These are phyloP conservation scores for Erysimum cheiranthoides DNA, from an alignment of 345 rosid genomes.

Conservation along the genomic window DNA sequence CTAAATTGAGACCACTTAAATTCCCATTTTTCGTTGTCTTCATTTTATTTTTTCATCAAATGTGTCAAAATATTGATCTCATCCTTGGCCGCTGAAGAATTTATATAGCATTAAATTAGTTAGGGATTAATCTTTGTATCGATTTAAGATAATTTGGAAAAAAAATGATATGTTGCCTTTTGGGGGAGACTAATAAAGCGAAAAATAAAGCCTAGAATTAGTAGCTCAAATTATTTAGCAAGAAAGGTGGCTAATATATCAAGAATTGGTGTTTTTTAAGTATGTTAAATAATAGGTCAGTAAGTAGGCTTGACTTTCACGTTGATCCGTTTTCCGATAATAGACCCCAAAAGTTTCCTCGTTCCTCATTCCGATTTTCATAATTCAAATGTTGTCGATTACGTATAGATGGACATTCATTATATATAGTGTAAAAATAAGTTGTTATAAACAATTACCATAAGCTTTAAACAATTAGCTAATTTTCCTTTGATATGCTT, in stretches of 20 bases:
- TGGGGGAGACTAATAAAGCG: constrained; percentile 19
- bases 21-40: constrained; percentile 24
- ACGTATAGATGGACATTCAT: constrained; percentile 2
- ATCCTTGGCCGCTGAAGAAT: constrained; percentile 33
- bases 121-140: not conserved
- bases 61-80: constrained; percentile 37
- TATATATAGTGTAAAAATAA: not conserved
- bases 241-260: constrained; percentile 35
- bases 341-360: constrained; percentile 36
- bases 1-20: constrained; percentile 29
- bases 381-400: constrained; percentile 19
- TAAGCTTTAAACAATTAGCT: constrained; percentile 5
- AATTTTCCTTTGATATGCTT: not conserved
- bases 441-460: constrained; percentile 14
- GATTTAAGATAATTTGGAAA: not conserved
- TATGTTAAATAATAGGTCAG: constrained; percentile 32
- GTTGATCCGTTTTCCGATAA: constrained; percentile 36
- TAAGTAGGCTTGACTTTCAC: constrained; percentile 46
- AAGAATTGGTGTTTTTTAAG: not conserved
- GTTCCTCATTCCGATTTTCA: constrained; percentile 24
- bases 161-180: constrained; percentile 7
- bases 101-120: not conserved
- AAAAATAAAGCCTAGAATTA: constrained; percentile 23
- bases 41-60: constrained; percentile 29
- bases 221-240: constrained; percentile 40